Conservation (phyloP, 148 eudicot species). For the Rhododendron henanense region DNA sequence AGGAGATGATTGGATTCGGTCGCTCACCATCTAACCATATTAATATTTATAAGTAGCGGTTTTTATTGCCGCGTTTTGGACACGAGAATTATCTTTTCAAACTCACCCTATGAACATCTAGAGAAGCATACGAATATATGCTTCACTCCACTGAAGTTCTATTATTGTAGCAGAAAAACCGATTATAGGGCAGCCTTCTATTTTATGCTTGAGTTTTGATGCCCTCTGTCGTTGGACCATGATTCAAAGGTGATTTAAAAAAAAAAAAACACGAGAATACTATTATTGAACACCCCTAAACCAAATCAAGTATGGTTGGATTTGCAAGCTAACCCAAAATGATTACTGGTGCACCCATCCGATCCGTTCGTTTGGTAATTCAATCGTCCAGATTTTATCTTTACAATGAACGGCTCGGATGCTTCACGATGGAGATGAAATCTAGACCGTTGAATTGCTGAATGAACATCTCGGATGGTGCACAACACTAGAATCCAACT, state of each 20-base stretch:
- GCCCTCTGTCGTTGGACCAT: not conserved
- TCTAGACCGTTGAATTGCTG: too few species aligned
- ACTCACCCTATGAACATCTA: not conserved
- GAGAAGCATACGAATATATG: not conserved
- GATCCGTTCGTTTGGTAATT: too few species aligned
- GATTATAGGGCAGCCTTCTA: not conserved
- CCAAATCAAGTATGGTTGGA: not conserved
- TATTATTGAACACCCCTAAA: not conserved
- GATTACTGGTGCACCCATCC: too few species aligned
- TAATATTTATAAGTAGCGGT: not conserved
- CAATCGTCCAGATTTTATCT: too few species aligned
- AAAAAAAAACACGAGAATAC: not conserved
- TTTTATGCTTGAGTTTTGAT: not conserved
- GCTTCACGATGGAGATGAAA: too few species aligned
- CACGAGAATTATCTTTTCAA: not conserved
- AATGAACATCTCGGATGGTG: too few species aligned
- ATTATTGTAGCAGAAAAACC: not conserved
- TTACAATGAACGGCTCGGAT: too few species aligned
- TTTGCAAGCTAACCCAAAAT: not conserved
- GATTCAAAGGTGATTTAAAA: not conserved
- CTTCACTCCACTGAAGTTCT: not conserved
- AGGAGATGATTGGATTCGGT: not conserved
- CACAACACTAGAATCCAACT: too few species aligned
- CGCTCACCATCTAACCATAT: not conserved
- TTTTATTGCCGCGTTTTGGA: not conserved